These are phyloP conservation scores for Cryptosporidium baileyi DNA, from an alignment of 169 alveolate species.

Conservation along the genomic window DNA sequence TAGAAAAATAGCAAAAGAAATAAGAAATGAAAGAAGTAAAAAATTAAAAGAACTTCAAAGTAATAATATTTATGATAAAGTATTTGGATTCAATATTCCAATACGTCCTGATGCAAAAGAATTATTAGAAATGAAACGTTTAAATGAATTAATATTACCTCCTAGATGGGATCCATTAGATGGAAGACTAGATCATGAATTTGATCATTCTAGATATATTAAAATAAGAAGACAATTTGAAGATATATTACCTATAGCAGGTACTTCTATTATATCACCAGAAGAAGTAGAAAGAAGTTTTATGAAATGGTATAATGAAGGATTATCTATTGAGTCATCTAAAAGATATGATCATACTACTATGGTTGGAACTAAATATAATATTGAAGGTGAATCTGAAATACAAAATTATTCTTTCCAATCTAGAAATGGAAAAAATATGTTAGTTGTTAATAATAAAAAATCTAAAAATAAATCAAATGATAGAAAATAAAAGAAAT, in stretches of 20 bases:
- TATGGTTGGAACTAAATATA: conserved; percentile 54
- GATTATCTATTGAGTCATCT: conserved; percentile 14
- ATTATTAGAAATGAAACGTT: conserved; percentile 41
- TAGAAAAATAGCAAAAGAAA: conserved; percentile 54
- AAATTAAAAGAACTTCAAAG: conserved; percentile 19
- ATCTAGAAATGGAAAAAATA: conserved; percentile 34
- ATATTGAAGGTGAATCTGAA: conserved; percentile 47
- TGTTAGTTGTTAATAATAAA: conserved; percentile 12
- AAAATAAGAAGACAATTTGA: conserved; percentile 52
- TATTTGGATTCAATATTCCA: conserved; percentile 41
- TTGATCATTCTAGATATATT: conserved; percentile 59
- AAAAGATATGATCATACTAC: conserved; percentile 33
- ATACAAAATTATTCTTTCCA: conserved; percentile 15
- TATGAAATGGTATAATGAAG: conserved; percentile 53
- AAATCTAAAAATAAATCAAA: neutral
- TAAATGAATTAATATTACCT: conserved; percentile 58
- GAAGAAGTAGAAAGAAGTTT: conserved; percentile 47
- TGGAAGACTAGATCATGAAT: conserved; percentile 69
- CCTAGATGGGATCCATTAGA: conserved; percentile 71
- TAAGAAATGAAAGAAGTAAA: conserved; percentile 18
- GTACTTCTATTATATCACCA: conserved; percentile 11
- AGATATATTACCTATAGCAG: conserved; percentile 55
- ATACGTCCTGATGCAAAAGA: conserved; percentile 54
- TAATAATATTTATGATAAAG: conserved; percentile 42
- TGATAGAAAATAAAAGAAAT: neutral